Percentiles rank a stretch among this genome's conserved stretches.
These are phyloP conservation scores for Xylaria curta DNA, from an alignment of 495 filamentous ascomycete species.

Conservation along the genomic window DNA sequence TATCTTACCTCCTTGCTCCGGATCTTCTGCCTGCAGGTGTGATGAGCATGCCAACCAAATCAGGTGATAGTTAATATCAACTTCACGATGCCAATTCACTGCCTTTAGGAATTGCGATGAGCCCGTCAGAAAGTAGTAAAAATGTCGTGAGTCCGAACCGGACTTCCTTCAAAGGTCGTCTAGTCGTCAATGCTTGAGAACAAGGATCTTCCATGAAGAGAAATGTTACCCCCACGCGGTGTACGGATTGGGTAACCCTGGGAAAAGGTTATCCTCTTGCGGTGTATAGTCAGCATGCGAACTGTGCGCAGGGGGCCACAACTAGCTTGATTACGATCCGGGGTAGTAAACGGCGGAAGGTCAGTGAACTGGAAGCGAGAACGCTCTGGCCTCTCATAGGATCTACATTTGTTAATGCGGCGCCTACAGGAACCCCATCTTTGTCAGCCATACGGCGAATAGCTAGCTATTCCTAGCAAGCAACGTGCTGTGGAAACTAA, in stretches of 20 bases:
- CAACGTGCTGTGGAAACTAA: not conserved
- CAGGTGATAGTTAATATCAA: slow-evolving; percentile 21
- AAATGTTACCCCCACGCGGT: slow-evolving; percentile 20
- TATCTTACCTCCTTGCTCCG: slow-evolving; percentile 23
- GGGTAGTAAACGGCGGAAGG: not conserved
- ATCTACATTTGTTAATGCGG: not conserved
- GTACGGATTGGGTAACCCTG: slow-evolving; percentile 14
- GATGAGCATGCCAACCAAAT: slow-evolving; percentile 20
- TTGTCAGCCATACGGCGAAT: not conserved
- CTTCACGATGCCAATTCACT: slow-evolving; percentile 16
- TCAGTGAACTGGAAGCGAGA: not conserved
- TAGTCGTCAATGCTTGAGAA: not conserved
- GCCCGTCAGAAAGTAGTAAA: not conserved
- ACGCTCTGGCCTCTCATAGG: slow-evolving; percentile 6
- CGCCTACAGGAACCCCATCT: not conserved
- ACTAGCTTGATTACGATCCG: slow-evolving; percentile 3
- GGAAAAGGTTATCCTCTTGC: slow-evolving; percentile 18
- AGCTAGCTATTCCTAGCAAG: not conserved
- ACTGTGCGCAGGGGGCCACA: slow-evolving; percentile 18
- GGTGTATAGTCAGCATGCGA: not conserved
- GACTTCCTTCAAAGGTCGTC: not conserved
- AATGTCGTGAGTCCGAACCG: not conserved
- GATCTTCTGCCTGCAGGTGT: slow-evolving; percentile 24
- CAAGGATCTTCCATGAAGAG: slow-evolving; percentile 10
- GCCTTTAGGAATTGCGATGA: not conserved